Evolutionary conservation across 345 rosid species (phyloP).

Genomic region (Euphorbia tirucalli): DNA sequence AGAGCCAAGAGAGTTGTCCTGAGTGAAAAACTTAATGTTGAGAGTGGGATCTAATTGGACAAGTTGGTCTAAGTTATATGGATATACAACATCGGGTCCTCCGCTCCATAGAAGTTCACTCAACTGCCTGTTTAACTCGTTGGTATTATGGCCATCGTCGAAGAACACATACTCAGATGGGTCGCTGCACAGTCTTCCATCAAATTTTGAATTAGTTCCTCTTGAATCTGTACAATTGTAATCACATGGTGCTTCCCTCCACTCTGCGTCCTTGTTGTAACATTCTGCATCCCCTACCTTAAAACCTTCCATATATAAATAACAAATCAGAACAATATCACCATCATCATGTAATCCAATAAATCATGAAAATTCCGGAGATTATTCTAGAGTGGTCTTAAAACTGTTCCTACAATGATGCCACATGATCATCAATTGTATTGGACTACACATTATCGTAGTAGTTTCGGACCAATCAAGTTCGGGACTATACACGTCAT

Average conservation of each 20-base stretch:
- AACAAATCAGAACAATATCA: too few relatives aligned
- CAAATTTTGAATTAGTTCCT: neutral
- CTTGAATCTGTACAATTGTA: neutral
- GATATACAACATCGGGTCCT: neutral
- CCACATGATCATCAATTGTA: too few relatives aligned
- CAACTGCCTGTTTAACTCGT: neutral
- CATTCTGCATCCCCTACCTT: neutral
- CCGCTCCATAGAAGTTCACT: neutral
- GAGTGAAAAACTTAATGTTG: neutral
- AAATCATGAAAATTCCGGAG: too few relatives aligned
- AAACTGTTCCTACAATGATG: too few relatives aligned
- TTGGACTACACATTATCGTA: too few relatives aligned
- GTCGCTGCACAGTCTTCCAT: neutral
- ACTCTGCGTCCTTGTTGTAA: neutral
- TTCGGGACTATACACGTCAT: too few relatives aligned
- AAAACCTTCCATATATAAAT: neutral
- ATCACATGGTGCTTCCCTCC: neutral
- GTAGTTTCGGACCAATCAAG: too few relatives aligned
- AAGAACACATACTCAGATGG: neutral
- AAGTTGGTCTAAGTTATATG: neutral
- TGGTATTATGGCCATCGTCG: neutral
- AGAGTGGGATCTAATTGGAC: neutral
- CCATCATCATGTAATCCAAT: too few relatives aligned
- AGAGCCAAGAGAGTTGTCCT: too few relatives aligned
- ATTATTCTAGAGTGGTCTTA: too few relatives aligned